Percentiles rank a stretch among this genome's conserved stretches.
phyloP scores from a whole-genome alignment of 1,284 basidiomycete genomes.

The Vanrija sp. region DNA sequence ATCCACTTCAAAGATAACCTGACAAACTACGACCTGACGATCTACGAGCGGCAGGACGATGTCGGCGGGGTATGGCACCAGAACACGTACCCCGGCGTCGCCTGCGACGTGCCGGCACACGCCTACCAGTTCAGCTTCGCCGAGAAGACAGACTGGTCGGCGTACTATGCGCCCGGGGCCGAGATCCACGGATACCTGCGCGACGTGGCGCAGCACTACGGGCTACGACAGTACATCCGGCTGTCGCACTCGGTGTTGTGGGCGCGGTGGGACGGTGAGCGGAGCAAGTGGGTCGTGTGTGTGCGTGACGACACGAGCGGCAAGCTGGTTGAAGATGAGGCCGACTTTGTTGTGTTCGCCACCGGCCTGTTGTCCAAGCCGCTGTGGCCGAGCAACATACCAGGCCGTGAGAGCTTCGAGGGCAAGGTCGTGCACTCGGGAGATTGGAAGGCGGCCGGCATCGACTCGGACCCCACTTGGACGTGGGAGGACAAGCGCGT shows the following conservation, averaged over 20 bases:
- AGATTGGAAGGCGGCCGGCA: conserved; percentile 11
- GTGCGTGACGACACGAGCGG: conserved; percentile 11
- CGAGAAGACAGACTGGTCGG: conserved; percentile 22
- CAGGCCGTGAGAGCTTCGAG: conserved; percentile 25
- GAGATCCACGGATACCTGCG: conserved; percentile 32
- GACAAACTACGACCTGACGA: conserved; percentile 3
- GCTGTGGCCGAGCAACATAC: conserved; percentile 26
- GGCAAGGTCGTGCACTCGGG: conserved; percentile 30
- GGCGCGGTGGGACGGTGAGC: conserved; percentile 24
- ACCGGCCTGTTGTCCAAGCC: conserved; percentile 26
- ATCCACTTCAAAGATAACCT: conserved; percentile 11
- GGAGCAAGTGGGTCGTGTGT: conserved; percentile 28
- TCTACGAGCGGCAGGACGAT: conserved; percentile 12
- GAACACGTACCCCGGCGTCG: conserved; percentile 30
- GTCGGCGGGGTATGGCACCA: conserved; percentile 24
- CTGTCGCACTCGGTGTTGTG: background rate
- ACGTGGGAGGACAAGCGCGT: conserved; percentile 15
- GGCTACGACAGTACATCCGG: conserved; percentile 21
- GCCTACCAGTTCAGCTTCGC: conserved; percentile 26
- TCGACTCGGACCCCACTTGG: conserved; percentile 3
- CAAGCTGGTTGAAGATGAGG: conserved; percentile 16
- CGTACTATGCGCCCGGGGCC: conserved; percentile 28
- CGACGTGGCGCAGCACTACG: conserved; percentile 17
- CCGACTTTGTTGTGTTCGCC: conserved; percentile 37
- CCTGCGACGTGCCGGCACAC: conserved; percentile 33